Evolutionary conservation across 371 early-diverging fungal genomes (phyloP).

Genomic region (Catenaria anguillulae): DNA sequence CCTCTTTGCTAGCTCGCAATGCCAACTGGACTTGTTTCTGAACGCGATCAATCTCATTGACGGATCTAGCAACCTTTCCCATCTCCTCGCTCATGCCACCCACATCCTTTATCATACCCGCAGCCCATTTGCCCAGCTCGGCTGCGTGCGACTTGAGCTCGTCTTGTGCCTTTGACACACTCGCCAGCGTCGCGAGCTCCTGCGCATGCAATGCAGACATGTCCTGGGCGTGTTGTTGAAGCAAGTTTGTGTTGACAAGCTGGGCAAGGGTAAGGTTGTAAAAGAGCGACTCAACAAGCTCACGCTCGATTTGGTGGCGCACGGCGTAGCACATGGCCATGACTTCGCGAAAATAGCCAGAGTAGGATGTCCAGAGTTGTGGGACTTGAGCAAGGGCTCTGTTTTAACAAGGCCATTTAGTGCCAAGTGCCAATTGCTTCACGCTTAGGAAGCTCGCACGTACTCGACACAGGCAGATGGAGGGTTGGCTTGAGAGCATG

Average conservation of each 20-base stretch:
- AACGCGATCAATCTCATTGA: no score
- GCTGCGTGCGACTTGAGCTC: background rate
- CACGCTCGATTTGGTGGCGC: background rate
- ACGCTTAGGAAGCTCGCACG: background rate
- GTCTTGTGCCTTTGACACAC: background rate
- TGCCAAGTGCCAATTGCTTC: background rate
- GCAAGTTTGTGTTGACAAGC: background rate
- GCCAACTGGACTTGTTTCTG: no score
- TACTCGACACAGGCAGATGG: background rate
- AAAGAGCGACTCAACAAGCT: background rate
- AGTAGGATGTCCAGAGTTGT: background rate
- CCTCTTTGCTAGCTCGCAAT: no score
- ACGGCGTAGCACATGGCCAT: slow-evolving; percentile 1
- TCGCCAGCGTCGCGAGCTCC: background rate
- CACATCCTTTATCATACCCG: no score
- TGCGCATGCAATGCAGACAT: background rate
- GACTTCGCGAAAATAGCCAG: background rate
- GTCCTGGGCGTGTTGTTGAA: background rate
- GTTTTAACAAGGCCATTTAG: background rate
- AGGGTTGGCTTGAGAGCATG: background rate
- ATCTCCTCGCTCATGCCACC: no score
- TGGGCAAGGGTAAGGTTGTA: background rate
- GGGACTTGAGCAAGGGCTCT: background rate
- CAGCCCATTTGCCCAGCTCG: background rate
- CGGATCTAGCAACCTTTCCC: no score